Conservation (phyloP, 2,329 filamentous ascomycete genomes). For the Colletotrichum gigasporum region DNA sequence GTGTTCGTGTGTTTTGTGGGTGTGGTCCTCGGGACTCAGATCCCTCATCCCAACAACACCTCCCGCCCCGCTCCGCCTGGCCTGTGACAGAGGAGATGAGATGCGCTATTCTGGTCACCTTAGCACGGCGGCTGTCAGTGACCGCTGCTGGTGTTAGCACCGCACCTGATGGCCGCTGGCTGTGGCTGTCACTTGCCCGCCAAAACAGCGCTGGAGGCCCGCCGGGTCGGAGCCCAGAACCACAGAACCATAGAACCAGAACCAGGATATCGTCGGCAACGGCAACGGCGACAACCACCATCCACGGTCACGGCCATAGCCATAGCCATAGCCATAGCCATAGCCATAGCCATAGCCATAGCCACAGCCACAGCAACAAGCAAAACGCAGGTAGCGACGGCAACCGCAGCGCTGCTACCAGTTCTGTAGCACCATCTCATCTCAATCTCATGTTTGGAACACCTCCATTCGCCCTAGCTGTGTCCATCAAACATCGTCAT, state of each 20-base stretch:
- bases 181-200: constrained; percentile 12
- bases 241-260: too few species aligned
- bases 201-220: too few species aligned
- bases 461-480: too few species aligned
- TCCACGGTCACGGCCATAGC: constrained; percentile 2
- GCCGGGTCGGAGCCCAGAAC: too few species aligned
- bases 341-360: constrained; percentile 2
- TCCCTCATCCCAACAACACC: constrained; percentile 17
- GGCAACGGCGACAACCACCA: constrained; percentile 19
- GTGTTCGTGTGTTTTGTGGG: constrained; percentile 8
- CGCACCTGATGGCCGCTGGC: constrained; percentile 7
- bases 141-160: too few species aligned
- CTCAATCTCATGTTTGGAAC: too few species aligned
- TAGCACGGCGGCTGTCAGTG: constrained; percentile 11
- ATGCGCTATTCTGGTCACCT: constrained; percentile 26
- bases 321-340: not conserved
- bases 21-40: constrained; percentile 14
- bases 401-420: too few species aligned
- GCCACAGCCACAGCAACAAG: constrained; percentile 7
- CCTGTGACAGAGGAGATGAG: constrained; percentile 23
- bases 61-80: constrained; percentile 23
- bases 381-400: too few species aligned
- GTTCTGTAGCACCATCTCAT: too few species aligned
- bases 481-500: not conserved
- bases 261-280: constrained; percentile 35